These are phyloP conservation scores for Scheffersomyces titani DNA, from an alignment of 1,139 yeast genomes.

Conservation along the genomic window DNA sequence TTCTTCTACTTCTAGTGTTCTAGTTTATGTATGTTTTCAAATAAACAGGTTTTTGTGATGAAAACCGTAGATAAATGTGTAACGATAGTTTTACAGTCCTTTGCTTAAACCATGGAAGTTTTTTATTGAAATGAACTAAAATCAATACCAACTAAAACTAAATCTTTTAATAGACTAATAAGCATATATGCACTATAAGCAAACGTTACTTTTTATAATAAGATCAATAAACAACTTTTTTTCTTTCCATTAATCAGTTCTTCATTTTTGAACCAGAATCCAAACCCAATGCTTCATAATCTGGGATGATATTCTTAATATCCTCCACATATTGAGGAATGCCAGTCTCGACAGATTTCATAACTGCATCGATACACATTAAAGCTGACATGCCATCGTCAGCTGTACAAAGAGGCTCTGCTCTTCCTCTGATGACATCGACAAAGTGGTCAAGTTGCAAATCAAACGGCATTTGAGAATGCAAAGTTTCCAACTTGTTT, in stretches of 20 bases:
- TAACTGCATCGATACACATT: slow-evolving; percentile 21
- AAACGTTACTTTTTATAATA: not conserved
- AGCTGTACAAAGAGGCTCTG: slow-evolving; percentile 33
- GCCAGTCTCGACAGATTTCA: slow-evolving; percentile 18
- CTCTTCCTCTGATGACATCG: slow-evolving; percentile 30
- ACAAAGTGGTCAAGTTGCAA: slow-evolving; percentile 38
- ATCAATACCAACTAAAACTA: not conserved
- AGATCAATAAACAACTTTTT: not conserved
- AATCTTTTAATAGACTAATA: not conserved
- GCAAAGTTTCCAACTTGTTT: slow-evolving; percentile 12
- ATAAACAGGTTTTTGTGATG: not conserved
- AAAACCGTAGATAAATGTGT: not conserved
- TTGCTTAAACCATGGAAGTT: not conserved
- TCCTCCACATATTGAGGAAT: slow-evolving; percentile 16
- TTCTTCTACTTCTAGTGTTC: not conserved
- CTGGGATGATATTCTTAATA: slow-evolving; percentile 11
- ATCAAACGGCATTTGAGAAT: slow-evolving; percentile 29
- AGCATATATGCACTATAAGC: not conserved
- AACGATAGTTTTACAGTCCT: not conserved
- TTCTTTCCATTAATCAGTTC: not conserved
- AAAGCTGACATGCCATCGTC: slow-evolving; percentile 43
- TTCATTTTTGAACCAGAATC: not conserved
- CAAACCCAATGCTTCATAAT: slow-evolving; percentile 1
- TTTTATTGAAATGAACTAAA: not conserved
- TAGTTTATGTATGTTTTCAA: too few relatives aligned